Evolutionary conservation across 2,329 filamentous ascomycete genomes (phyloP), one percentile per base, ranked within the genome.

Genomic region (Cucurbitaria berberidis): DNA sequence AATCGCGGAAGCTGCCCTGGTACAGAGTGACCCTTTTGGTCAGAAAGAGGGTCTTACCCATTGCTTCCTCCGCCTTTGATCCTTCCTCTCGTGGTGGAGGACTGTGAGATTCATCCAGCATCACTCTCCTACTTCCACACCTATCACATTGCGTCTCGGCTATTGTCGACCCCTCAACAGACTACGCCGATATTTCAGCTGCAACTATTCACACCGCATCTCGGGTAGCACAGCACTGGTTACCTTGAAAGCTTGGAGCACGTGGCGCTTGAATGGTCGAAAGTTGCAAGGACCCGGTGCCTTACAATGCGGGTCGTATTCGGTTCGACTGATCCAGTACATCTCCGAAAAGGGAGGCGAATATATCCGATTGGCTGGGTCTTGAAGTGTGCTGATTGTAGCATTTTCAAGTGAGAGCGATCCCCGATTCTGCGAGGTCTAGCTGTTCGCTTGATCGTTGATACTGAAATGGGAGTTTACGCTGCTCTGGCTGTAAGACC

Each of bases 161-260:
- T 71, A 67, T 64, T 63, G 55, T 51, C 57, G 51, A 53, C 51
- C 43, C 35, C 49, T 55, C 60, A 64, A 59, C 59, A 27, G 57
- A 51, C 49, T 53, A 55, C 57, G 56, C 45, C 53, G 57, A 53
- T 59, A 48, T 45, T 55, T 38, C 48, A 47, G 49, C 61, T 57
- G 62, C 62, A 57, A 41, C 48, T 45, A 42, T 59, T 57, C 48
- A 46, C 63, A 58, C 57, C 53, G 38, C 51, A 48, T 51, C 48
- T 50, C 36, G 57, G 55, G 59, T 61, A 57, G 61, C 62, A 56
- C 55, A 47, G 54, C 32, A 44, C 35, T 41, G 22, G 22, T 16
- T 26, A 35, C 35, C 38, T 41, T 32, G n/a, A n/a, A 45, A 47
- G 32, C 43, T 38, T 47, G 38, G 46, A 35, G 51, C 46, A 55